phyloP scores from a whole-genome alignment of 202 grass and related monocot species.

The Carex sylvatica region DNA sequence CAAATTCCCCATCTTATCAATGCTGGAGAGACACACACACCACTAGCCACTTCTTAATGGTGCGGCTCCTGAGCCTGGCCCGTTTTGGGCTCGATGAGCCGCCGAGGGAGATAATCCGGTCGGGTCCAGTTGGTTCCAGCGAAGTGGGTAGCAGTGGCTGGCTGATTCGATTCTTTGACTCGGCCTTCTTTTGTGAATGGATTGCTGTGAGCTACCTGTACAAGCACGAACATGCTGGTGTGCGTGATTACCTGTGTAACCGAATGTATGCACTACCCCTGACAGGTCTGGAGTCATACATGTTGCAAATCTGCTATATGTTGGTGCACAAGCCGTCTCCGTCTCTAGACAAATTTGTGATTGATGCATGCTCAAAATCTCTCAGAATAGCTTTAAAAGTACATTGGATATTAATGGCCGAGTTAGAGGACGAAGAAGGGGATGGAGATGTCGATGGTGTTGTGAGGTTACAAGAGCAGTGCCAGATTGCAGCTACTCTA shows the following conservation, averaged over 20 bases:
- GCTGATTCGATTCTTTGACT: constrained; percentile 97
- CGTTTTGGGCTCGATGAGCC: constrained; percentile 78
- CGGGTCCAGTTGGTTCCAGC: constrained; percentile 37
- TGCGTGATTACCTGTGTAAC: constrained; percentile 98
- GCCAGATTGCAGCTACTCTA: constrained; percentile 74
- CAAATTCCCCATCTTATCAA: neutral
- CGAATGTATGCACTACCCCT: constrained; percentile 98
- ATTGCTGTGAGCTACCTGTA: constrained; percentile 99
- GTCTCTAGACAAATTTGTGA: constrained; percentile 87
- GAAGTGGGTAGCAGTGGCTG: constrained; percentile 80
- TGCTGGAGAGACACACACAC: constrained; percentile 10
- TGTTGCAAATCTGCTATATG: constrained; percentile 99
- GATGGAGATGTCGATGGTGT: constrained; percentile 51
- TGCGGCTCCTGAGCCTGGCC: constrained; percentile 85
- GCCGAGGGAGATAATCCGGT: constrained; percentile 73
- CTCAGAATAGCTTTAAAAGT: constrained; percentile 94
- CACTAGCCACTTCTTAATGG: constrained; percentile 50
- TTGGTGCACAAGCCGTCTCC: constrained; percentile 94
- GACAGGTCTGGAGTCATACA: constrained; percentile 80
- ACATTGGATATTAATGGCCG: constrained; percentile 84
- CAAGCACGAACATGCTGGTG: constrained; percentile 92
- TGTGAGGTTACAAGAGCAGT: constrained; percentile 82
- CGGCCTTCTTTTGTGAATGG: constrained; percentile 99
- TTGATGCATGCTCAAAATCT: constrained; percentile 86
- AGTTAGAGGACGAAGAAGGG: constrained; percentile 84